Evolutionary conservation across 2,329 filamentous ascomycete species (phyloP), one percentile per base, ranked within the genome.

Genomic region (Penicillium expansum): DNA sequence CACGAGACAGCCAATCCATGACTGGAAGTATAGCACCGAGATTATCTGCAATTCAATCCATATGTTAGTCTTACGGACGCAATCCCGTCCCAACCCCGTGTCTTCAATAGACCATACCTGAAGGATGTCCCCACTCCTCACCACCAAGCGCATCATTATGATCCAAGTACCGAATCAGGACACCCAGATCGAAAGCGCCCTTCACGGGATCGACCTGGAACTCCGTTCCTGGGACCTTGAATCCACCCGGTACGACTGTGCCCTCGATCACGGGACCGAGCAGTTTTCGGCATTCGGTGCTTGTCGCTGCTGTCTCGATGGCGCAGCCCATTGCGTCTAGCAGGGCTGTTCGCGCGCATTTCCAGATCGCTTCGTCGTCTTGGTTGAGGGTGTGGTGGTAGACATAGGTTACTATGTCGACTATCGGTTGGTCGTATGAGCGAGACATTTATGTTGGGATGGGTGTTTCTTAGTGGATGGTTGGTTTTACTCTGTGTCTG

Each of bases 81-180:
- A 18, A 18, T 32, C 33, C 33, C 16, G n/a, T 24, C 6, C 16
- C 30, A 29, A 5, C 20, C 2, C 4, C 11, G 30, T 29, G n/a
- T 50, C 38, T 18, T n/a, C n/a, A 33, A n/a, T 10, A 14, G 18
- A 22, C 11, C 24, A 27, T 66, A 69, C 66, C 67, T 52, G 70
- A 76, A 13, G 76, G 76, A 66, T 78, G 76, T 1, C 74, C 75
- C 76, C 76, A 77, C 63, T 78, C 76, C n/a, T 65, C 67, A 0
- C 74, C 76, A 9, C 63, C 54, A n/a, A 72, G 66, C 5, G 70
- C 75, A 66, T 78, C 76, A 49, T 77, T 78, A 48, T 76, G 74
- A 57, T 78, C 76, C 14, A 78, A 59, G 51, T 76, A 77, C 27
- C 76, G 67, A 37, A 78, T 76, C 59, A 75, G 57, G 2, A 65